Conservation (phyloP, 2,329 filamentous ascomycete genomes). For the Neopestalotiopsis sp. region DNA sequence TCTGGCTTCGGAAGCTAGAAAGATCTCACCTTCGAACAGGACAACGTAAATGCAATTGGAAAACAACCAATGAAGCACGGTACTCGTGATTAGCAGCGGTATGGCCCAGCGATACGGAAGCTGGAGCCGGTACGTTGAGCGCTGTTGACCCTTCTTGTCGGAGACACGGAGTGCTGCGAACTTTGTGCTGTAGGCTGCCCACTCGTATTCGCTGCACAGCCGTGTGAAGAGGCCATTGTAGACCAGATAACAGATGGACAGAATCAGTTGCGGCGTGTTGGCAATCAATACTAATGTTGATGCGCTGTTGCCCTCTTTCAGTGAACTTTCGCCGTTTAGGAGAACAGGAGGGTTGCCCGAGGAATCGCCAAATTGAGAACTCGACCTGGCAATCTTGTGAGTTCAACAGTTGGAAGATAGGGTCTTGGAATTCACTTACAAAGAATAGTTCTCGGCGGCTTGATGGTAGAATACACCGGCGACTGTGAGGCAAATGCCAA, state of each 20-base stretch:
- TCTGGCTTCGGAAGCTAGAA: no score
- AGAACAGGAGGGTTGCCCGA: no score
- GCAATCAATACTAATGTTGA: conserved; percentile 16
- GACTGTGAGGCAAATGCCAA: no score
- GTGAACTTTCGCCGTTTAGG: no score
- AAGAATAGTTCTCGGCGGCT: no score
- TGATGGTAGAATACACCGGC: no score
- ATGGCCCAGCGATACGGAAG: conserved; percentile 31
- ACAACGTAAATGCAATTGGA: conserved; percentile 29
- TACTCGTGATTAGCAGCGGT: conserved; percentile 25
- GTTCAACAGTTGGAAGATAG: no score
- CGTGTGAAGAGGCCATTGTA: conserved; percentile 30
- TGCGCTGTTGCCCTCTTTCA: no score
- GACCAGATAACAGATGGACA: conserved; percentile 29
- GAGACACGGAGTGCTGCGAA: conserved; percentile 24
- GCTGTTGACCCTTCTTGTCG: conserved; percentile 26
- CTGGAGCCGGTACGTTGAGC: conserved; percentile 30
- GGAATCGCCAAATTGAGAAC: no score
- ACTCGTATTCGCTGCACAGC: conserved; percentile 28
- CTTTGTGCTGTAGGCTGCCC: conserved; percentile 24
- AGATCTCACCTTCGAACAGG: neutral
- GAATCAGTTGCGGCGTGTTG: conserved; percentile 28
- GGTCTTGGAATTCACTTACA: no score
- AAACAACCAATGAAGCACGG: conserved; percentile 27
- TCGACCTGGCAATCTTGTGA: no score